Evolutionary conservation across 805 yeast genomes (phyloP), one percentile per base, ranked within the genome.

Genomic region (Yamadazyma nakazawae): DNA sequence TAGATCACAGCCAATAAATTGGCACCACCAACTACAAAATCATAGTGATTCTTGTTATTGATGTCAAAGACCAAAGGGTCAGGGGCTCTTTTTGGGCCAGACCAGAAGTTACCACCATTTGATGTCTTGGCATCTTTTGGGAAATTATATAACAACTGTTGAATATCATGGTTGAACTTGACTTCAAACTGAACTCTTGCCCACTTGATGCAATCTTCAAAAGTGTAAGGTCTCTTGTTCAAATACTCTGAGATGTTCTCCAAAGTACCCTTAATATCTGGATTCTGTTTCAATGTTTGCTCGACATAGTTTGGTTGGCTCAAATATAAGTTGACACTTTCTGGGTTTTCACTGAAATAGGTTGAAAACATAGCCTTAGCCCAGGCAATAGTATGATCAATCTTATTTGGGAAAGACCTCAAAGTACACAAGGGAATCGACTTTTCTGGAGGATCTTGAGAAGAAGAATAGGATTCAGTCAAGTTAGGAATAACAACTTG

Each of bases 331-430:
- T 94, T 94, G 46, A 91, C 98, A 59, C 89, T 89, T 66, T 88
- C 96, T 16, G 96, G 91, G n/a, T 89, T 78, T 50, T 92, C 97
- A 32, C 82, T 75, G 66, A 94, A 94, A 61, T 82, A 89, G 17
- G 94, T 96, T 74, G 87, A 94, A 78, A 94, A 94, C 62, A 89
- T 75, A 16, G 90, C 83, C 71, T 95, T 95, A 13, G 98, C 96
- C 99, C 99, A 94, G 5, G 99, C 98, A 70, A 94, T 94, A 1
- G 99, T 94, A 63, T 94, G 99, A 64, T 94, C 99, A 59, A 94
- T 94, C 70, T 92, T 92, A 68, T 90, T 88, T 47, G 99, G 99
- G 84, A 94, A 94, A 3, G 96, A 88, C 70, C 98, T 84, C 63
- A 94, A 77, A 2, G 99, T 94, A 78, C 99, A 94, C 60, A 94